Conservation (phyloP, 1,284 basidiomycete species). For the Puccinia polysora region DNA sequence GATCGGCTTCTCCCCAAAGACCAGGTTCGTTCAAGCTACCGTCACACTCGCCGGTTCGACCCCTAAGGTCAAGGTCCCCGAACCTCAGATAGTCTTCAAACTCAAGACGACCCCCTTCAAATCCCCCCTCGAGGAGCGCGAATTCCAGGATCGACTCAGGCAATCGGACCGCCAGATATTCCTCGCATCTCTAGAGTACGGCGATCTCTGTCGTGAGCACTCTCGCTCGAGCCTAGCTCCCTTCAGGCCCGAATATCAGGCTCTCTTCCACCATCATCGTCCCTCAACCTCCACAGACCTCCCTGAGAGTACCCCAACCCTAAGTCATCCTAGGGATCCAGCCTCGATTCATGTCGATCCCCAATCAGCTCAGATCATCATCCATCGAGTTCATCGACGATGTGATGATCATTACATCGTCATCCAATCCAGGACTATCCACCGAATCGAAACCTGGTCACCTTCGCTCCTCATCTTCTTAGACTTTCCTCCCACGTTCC, state of each 20-base stretch:
- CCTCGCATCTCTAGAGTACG: conserved; percentile 20
- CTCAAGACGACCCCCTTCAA: conserved; percentile 3
- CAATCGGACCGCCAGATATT: not conserved
- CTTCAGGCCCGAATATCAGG: conserved; percentile 24
- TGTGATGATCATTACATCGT: not conserved
- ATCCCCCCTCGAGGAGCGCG: conserved; percentile 1
- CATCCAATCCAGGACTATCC: conserved; percentile 12
- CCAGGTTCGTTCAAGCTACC: conserved; percentile 10
- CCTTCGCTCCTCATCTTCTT: conserved; percentile 27
- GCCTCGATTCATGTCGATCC: conserved; percentile 6
- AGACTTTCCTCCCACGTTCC: conserved; percentile 14
- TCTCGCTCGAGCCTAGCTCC: not conserved
- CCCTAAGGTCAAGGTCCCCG: not conserved
- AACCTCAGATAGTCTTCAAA: conserved; percentile 2
- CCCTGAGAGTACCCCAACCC: not conserved
- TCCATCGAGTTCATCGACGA: not conserved
- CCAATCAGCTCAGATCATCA: conserved; percentile 6
- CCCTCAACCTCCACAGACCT: not conserved
- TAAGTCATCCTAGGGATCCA: not conserved
- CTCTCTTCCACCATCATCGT: conserved; percentile 1
- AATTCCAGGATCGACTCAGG: not conserved
- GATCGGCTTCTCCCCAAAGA: conserved; percentile 5
- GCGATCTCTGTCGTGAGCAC: not conserved
- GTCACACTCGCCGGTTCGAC: not conserved
- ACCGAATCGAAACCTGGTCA: conserved; percentile 11